Conservation (phyloP, 306 rosid species). For the Citrullus amarus region DNA sequence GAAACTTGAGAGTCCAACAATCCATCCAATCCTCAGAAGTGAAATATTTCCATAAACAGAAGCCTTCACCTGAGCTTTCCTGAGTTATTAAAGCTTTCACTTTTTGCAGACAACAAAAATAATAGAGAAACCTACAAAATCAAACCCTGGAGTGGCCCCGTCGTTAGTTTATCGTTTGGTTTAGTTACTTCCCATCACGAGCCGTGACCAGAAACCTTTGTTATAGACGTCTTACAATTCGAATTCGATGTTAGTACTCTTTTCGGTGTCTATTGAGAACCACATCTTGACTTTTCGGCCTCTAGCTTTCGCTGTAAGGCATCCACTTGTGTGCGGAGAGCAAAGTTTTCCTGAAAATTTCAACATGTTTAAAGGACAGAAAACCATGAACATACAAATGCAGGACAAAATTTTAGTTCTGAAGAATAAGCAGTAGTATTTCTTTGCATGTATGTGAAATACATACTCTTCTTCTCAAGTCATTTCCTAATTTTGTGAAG, state of each 20-base stretch:
- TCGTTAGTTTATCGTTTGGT: background rate
- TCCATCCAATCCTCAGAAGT: background rate
- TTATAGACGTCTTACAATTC: background rate
- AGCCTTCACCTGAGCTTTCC: background rate
- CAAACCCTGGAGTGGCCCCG: background rate
- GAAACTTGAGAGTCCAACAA: background rate
- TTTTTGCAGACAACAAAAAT: background rate
- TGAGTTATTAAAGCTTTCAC: no score
- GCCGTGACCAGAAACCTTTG: background rate
- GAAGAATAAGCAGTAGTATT: background rate
- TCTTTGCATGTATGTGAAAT: background rate
- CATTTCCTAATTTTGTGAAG: background rate
- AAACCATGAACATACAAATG: background rate
- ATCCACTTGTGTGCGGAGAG: background rate
- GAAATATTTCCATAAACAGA: background rate
- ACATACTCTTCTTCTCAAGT: background rate
- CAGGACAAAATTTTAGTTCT: background rate
- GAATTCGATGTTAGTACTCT: background rate
- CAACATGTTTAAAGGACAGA: conserved; percentile 5
- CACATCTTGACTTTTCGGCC: conserved; percentile 6
- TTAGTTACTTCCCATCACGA: background rate
- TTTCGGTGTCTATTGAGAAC: background rate
- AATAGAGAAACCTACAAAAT: background rate
- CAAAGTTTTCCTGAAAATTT: conserved; percentile 18
- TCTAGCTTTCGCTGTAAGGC: conserved; percentile 9